phyloP scores from a whole-genome alignment of 73 alveolate species.

The Blepharisma japonicum region DNA sequence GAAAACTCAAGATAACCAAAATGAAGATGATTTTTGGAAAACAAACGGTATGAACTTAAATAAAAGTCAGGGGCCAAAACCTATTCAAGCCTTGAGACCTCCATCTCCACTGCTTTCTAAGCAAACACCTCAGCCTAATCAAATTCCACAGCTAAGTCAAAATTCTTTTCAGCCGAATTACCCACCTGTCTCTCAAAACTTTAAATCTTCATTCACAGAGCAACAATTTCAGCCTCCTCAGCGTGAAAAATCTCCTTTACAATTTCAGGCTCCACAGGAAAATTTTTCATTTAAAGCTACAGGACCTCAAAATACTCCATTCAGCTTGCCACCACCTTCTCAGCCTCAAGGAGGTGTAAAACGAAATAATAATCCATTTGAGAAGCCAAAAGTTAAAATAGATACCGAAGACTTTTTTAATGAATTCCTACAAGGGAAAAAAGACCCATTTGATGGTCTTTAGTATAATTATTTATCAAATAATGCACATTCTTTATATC shows the following conservation, averaged over 20 bases:
- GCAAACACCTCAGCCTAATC: no score
- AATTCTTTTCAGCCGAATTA: no score
- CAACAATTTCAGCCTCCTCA: background rate
- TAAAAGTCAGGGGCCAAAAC: no score
- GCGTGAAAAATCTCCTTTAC: background rate
- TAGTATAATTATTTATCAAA: background rate
- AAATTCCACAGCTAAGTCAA: no score
- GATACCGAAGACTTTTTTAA: slow-evolving; percentile 19
- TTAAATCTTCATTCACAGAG: background rate
- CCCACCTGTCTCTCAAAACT: no score
- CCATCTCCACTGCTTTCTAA: no score
- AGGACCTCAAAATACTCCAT: background rate
- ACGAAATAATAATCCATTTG: background rate
- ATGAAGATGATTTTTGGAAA: no score
- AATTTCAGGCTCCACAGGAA: background rate
- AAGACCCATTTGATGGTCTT: slow-evolving; percentile 30
- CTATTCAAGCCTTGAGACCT: no score
- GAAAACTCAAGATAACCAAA: no score
- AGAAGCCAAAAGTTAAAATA: background rate
- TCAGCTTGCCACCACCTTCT: background rate
- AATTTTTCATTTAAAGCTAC: background rate
- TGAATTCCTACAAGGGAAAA: background rate
- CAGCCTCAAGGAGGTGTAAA: background rate
- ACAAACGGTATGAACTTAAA: no score
- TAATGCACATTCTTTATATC: no score